A percentile compares a stretch with the other conserved stretches of the same genome.
phyloP scores from a whole-genome alignment of 345 rosid genomes.

The Syzygium grande region DNA sequence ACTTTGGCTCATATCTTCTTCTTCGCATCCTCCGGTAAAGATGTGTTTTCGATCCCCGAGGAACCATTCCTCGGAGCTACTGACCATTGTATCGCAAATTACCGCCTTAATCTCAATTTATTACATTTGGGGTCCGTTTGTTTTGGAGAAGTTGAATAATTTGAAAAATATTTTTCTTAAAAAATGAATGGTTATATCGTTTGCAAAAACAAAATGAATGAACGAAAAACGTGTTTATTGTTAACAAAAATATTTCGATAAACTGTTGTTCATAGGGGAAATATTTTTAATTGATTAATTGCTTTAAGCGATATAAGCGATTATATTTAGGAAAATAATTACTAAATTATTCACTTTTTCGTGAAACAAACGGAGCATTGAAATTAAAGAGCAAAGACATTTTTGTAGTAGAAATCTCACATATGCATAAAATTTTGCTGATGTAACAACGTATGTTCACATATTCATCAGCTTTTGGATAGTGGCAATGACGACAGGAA shows the following conservation, averaged over 20 bases:
- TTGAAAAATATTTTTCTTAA: background rate
- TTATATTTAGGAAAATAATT: background rate
- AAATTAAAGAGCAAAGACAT: no score
- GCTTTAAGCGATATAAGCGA: background rate
- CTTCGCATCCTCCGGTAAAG: background rate
- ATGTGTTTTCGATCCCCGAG: background rate
- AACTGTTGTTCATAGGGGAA: fast-evolving
- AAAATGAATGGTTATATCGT: background rate
- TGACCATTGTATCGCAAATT: background rate
- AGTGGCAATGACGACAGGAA: background rate
- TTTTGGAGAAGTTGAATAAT: background rate
- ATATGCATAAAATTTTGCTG: background rate
- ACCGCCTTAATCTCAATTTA: background rate
- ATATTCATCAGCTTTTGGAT: background rate
- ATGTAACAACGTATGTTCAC: background rate
- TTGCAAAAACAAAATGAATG: background rate
- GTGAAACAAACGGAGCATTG: background rate
- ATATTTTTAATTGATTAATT: background rate
- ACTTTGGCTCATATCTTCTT: background rate
- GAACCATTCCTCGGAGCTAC: background rate
- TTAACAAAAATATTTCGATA: background rate
- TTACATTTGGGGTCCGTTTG: background rate
- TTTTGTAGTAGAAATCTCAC: background rate
- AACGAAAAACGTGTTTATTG: background rate
- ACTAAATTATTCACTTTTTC: background rate